A percentile compares a stretch with the other conserved stretches of the same genome.
Evolutionary conservation across 345 rosid genomes (phyloP).

Genomic region (Gossypium anomalum): DNA sequence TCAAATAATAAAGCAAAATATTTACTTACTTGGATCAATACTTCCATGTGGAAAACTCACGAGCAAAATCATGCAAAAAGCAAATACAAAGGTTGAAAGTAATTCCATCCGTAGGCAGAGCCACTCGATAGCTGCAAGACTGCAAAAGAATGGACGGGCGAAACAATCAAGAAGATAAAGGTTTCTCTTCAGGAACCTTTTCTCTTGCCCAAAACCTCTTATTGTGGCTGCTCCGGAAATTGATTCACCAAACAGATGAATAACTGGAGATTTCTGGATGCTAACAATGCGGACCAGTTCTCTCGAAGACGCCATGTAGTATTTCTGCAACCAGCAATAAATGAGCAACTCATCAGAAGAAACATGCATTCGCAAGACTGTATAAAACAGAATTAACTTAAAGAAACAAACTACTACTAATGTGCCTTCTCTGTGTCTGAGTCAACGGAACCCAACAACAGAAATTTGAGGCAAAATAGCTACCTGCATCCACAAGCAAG

Average conservation of each 20-base stretch:
- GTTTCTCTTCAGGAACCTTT: conserved; percentile 95
- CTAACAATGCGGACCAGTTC: conserved; percentile 98
- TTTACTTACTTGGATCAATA: conserved; percentile 91
- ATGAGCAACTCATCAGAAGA: neutral
- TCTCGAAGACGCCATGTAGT: conserved; percentile 99
- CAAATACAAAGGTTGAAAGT: conserved; percentile 90
- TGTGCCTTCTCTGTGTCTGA: conserved; percentile 6
- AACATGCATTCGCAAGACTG: neutral
- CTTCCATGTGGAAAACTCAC: conserved; percentile 95
- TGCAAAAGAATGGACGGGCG: conserved; percentile 96
- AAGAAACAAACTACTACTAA: conserved; percentile 7
- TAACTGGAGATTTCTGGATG: conserved; percentile 96
- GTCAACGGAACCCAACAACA: conserved; percentile 4
- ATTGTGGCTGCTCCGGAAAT: conserved; percentile 99
- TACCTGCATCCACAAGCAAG: conserved; percentile 99
- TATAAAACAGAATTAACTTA: neutral
- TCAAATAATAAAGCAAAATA: neutral
- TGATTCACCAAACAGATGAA: conserved; percentile 96
- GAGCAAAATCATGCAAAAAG: conserved; percentile 96
- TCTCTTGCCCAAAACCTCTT: conserved; percentile 98
- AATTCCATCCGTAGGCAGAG: conserved; percentile 98
- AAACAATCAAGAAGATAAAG: conserved; percentile 98
- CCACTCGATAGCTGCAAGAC: conserved; percentile 98
- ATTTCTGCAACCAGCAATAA: conserved; percentile 56
- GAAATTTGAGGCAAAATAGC: conserved; percentile 12